Percentiles rank a stretch among this genome's conserved stretches.
phyloP scores from a whole-genome alignment of 2,329 filamentous ascomycete species.

The Trichoderma brevicompactum region DNA sequence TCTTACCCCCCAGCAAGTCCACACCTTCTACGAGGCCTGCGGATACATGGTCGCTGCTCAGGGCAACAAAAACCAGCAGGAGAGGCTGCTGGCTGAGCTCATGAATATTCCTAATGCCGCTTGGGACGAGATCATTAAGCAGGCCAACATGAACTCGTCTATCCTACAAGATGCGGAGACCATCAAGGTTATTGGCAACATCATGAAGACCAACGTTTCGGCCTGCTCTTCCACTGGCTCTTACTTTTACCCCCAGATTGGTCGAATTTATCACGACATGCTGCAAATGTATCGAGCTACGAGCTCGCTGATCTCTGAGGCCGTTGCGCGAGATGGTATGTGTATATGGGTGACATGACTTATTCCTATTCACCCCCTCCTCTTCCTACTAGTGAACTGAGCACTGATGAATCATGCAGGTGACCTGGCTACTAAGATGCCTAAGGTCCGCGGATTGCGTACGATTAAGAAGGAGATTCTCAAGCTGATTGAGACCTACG shows the following conservation, averaged over 20 bases:
- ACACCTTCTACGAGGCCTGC: constrained; percentile 98
- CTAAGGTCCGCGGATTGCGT: constrained; percentile 88
- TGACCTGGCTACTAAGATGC: constrained; percentile 95
- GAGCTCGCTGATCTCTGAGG: constrained; percentile 93
- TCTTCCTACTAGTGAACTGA: not conserved
- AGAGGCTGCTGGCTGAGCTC: constrained; percentile 85
- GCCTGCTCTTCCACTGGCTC: constrained; percentile 94
- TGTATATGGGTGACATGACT: constrained; percentile 39
- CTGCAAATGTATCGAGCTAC: constrained; percentile 98
- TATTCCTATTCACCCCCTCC: not conserved
- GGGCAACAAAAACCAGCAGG: constrained; percentile 91
- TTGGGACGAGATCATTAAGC: constrained; percentile 92
- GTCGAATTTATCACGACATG: constrained; percentile 97
- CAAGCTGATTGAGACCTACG: constrained; percentile 97
- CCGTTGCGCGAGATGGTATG: constrained; percentile 80
- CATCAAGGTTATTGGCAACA: constrained; percentile 98
- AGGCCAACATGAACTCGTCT: constrained; percentile 81
- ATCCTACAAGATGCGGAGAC: constrained; percentile 91
- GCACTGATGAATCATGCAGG: constrained; percentile 51
- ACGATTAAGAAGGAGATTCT: constrained; percentile 99
- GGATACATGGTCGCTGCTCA: constrained; percentile 99
- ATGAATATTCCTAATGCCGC: constrained; percentile 94
- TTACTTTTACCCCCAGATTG: constrained; percentile 98
- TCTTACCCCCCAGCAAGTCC: constrained; percentile 92
- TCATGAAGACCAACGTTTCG: constrained; percentile 99